Conservation (phyloP, 2,329 filamentous ascomycete genomes). For the Aspergillus viridinutans region DNA sequence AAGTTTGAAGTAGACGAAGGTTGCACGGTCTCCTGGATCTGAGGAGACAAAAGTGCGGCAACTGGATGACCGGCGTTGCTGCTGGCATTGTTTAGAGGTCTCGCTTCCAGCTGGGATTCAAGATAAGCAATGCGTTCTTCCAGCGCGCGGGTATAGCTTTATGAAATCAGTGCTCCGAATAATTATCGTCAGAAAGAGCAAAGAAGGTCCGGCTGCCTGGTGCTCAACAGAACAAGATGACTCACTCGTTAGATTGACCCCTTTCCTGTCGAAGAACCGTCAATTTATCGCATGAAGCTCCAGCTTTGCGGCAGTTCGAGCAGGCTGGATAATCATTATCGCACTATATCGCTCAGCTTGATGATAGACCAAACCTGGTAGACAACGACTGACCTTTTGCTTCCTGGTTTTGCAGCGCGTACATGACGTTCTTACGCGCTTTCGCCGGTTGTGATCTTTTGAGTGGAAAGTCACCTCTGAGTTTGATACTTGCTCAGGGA, state of each 20-base stretch:
- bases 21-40: constrained; percentile 16
- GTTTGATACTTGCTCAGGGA: constrained; percentile 8
- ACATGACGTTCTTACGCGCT: constrained; percentile 44
- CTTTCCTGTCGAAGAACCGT: constrained; percentile 36
- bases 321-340: constrained; percentile 44
- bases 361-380: background rate
- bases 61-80: constrained; percentile 14
- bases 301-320: constrained; percentile 44
- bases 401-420: constrained; percentile 46
- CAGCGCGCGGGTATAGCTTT: constrained; percentile 41
- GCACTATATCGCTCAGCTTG: constrained; percentile 27
- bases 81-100: constrained; percentile 11
- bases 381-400: constrained; percentile 34
- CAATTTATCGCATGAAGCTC: constrained; percentile 41
- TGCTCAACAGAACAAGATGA: background rate
- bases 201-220: background rate
- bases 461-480: constrained; percentile 14
- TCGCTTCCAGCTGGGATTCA: constrained; percentile 29
- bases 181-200: background rate
- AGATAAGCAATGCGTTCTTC: constrained; percentile 43
- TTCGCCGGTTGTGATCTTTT: constrained; percentile 39
- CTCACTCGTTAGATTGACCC: constrained; percentile 33
- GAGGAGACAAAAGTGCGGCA: constrained; percentile 22
- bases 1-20: constrained; percentile 16
- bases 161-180: constrained; percentile 4